Percentiles rank a stretch among this genome's conserved stretches.
These are phyloP conservation scores for Fusarium miscanthi DNA, from an alignment of 2,329 filamentous ascomycete species.

Conservation along the genomic window DNA sequence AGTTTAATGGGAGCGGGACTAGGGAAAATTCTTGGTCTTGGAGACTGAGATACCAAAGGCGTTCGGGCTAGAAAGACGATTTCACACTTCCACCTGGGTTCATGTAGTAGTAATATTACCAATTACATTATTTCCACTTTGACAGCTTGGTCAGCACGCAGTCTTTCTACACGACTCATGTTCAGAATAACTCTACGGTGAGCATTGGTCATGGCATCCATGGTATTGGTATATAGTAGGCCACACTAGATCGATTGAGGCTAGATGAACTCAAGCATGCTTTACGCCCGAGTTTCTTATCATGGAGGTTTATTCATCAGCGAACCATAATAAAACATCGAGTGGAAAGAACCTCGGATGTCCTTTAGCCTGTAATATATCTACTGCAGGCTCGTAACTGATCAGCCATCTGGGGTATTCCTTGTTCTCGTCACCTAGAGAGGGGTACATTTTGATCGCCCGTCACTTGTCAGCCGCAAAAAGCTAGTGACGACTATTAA, in stretches of 20 bases:
- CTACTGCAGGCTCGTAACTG: not conserved
- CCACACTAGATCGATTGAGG: not conserved
- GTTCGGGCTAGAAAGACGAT: slow-evolving; percentile 47
- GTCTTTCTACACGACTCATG: slow-evolving; percentile 8
- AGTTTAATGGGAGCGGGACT: slow-evolving; percentile 34
- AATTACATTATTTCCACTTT: slow-evolving; percentile 5
- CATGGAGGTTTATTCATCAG: not conserved
- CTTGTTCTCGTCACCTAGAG: not conserved
- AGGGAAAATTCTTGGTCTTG: slow-evolving; percentile 31
- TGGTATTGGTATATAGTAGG: not conserved
- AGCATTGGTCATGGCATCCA: slow-evolving; percentile 10
- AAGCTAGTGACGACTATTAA: not conserved
- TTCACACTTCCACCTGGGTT: slow-evolving; percentile 17
- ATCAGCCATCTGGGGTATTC: not conserved
- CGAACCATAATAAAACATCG: not conserved
- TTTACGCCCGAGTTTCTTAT: not conserved
- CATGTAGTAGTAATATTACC: slow-evolving; percentile 24
- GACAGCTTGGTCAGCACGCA: not conserved
- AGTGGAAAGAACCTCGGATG: not conserved
- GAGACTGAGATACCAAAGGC: slow-evolving; percentile 40
- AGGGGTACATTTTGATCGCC: slow-evolving; percentile 29
- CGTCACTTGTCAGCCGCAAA: slow-evolving; percentile 33
- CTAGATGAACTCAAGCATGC: not conserved
- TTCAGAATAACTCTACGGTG: not conserved
- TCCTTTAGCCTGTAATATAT: slow-evolving; percentile 4